Base-by-base conservation (phyloP, 495 filamentous ascomycete species). In the Hyaloscypha hepaticicola region DNA sequence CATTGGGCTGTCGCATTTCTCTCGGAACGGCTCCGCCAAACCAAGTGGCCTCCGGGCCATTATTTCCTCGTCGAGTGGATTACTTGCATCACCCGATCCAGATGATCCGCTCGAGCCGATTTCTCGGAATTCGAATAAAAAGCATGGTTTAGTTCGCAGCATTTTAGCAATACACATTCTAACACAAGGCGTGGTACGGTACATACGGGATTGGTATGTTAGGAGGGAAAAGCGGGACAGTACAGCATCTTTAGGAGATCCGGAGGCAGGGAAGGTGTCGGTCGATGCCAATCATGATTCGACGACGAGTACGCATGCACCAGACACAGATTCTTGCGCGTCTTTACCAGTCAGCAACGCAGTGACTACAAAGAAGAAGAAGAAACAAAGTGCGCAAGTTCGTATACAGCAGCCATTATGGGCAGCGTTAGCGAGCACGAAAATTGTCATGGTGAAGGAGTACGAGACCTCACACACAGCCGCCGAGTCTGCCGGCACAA, bases 381-480 rank as follows among this genome's bases (percentile, higher is more conserved):
- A 88, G 74, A 92, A 92, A 77, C 91, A 96, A 75, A 93, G 90
- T 63, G 91, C 90, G 52, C 90, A 91, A 74, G 92, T 96, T 58
- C 81, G 93, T 73, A 93, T 90, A 70, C 86, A 90, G 61, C 93
- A 97, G 78, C 93, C 93, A 50, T 86, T 97, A 60, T 97, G 93
- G 93, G 91, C 93, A 59, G 93, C 93, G 12, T 85, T 96, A 64
- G 93, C 93, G 28, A 95, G 91, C 74, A 96, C 91, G 60, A 97
- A 96, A 76, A 92, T 96, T 69, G 93, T 93, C 51, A 88, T 96
- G 71, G 86, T 93, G 72, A 93, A 95, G 72, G 93, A 96, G 79
- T 93, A 92, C 73, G 92, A 96, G 72, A 85, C 93, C 76, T 90
- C 89, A 60, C 88, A 92, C 73, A 86, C 88, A 38, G 80, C 90